Percentiles rank a stretch among this genome's conserved stretches.
These are phyloP conservation scores for Cercophora sp. DNA, from an alignment of 495 filamentous ascomycete species.

Conservation along the genomic window DNA sequence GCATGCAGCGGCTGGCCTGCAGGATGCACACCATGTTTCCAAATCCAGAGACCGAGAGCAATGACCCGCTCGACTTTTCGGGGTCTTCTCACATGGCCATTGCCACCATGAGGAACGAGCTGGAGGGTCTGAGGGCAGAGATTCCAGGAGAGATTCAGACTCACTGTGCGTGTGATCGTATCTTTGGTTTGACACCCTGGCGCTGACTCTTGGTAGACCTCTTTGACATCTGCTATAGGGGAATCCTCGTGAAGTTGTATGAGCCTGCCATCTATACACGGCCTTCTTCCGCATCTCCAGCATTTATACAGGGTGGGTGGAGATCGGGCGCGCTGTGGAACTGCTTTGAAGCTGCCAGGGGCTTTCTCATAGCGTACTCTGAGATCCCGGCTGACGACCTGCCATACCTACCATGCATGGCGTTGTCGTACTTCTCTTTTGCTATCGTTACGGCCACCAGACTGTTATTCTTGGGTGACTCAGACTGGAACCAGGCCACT, in stretches of 20 bases:
- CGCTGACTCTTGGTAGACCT: slow-evolving; percentile 4
- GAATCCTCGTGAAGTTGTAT: slow-evolving; percentile 18
- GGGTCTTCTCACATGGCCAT: slow-evolving; percentile 19
- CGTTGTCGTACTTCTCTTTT: slow-evolving; percentile 15
- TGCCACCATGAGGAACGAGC: slow-evolving; percentile 12
- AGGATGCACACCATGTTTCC: slow-evolving; percentile 15
- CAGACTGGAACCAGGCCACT: slow-evolving; percentile 21
- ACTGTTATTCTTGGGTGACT: slow-evolving; percentile 17
- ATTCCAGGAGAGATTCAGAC: slow-evolving; percentile 7
- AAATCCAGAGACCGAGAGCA: slow-evolving; percentile 12
- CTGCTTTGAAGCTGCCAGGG: slow-evolving; percentile 15
- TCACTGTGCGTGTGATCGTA: slow-evolving; percentile 8
- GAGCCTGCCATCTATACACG: slow-evolving; percentile 22
- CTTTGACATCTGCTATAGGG: slow-evolving; percentile 12
- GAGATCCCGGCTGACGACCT: slow-evolving; percentile 12
- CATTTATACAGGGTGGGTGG: background rate
- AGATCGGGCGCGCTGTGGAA: slow-evolving; percentile 20
- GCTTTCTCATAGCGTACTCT: slow-evolving; percentile 14
- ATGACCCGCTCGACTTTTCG: slow-evolving; percentile 1
- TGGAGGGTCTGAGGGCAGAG: slow-evolving; percentile 9
- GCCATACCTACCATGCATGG: slow-evolving; percentile 12
- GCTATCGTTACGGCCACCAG: slow-evolving; percentile 17
- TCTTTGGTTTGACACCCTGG: background rate
- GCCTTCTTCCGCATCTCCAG: background rate
- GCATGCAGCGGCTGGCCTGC: slow-evolving; percentile 16